A percentile compares a stretch with the other conserved stretches of the same genome.
Evolutionary conservation across 768 basidiomycete genomes (phyloP).

Genomic region (Amanita inopinata): DNA sequence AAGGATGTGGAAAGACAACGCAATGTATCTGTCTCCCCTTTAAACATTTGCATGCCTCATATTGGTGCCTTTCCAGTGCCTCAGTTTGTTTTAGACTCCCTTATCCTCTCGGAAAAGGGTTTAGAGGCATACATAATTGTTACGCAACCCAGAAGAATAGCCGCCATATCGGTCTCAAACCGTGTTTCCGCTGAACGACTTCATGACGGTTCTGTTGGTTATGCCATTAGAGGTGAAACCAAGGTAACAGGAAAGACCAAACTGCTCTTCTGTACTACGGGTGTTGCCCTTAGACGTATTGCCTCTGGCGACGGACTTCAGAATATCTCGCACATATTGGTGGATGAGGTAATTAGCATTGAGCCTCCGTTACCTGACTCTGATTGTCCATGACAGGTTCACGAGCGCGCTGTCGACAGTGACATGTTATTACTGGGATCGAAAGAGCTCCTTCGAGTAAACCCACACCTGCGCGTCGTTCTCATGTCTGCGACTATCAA

Average conservation of each 20-base stretch:
- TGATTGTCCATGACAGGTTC: constrained; percentile 53
- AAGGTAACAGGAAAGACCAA: constrained; percentile 59
- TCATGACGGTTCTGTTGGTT: constrained; percentile 75
- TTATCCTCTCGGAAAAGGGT: constrained; percentile 54
- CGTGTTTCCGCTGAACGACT: constrained; percentile 77
- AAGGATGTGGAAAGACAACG: constrained; percentile 87
- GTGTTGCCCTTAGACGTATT: constrained; percentile 77
- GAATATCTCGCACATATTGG: constrained; percentile 74
- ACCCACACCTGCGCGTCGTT: constrained; percentile 64
- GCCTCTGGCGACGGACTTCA: constrained; percentile 62
- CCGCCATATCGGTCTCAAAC: constrained; percentile 81
- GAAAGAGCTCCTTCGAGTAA: constrained; percentile 57
- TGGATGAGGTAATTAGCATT: constrained; percentile 64
- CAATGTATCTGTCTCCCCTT: constrained; percentile 38
- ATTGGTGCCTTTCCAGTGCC: constrained; percentile 43
- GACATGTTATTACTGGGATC: constrained; percentile 85
- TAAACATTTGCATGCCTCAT: not conserved
- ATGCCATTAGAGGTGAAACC: constrained; percentile 82
- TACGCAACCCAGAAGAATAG: constrained; percentile 84
- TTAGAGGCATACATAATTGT: constrained; percentile 67
- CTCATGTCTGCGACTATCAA: constrained; percentile 97
- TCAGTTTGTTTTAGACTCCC: constrained; percentile 81
- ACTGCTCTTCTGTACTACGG: constrained; percentile 87
- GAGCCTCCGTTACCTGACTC: not conserved
- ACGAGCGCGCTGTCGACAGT: constrained; percentile 86